Evolutionary conservation across 2,329 filamentous ascomycete species (phyloP), one percentile per base, ranked within the genome.

Genomic region (Alternaria rosae): DNA sequence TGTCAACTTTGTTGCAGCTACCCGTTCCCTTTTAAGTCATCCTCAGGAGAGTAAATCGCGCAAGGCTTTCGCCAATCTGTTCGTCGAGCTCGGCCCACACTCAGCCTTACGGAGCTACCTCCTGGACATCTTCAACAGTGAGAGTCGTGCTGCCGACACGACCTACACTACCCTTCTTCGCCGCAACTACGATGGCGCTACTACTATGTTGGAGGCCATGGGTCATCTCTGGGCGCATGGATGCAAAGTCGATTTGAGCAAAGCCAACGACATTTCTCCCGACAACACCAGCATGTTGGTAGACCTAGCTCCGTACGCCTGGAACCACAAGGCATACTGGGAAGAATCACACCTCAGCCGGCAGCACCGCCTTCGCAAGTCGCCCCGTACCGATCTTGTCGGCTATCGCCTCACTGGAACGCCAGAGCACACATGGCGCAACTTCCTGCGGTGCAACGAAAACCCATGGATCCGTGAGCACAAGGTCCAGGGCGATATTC

Each of bases 401-500:
- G 57, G 57, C 26, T 60, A 56, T 50, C 57, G 57, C 26, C 52
- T 56, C 12, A 28, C 32, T n/a, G 52, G 52, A 30, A 45, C 44
- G 10, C 57, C 57, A 11, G 47, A 58, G 32, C 54, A 48, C 41
- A 47, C 28, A 32, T 59, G 64, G 67, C 42, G 58, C n/a, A 68
- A 64, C 50, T 55, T 57, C 15, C 17, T 70, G 6, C 47, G 57
- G 11, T 42, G 58, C 21, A 42, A 54, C 10, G 60, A 62, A 7
- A 42, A 67, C 5, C 54, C 59, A 3, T 71, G 69, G 69, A 35
- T 70, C 4, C 20, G 41, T 8, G 69, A 66, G 44, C 69, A 71
- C 43, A 47, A 47, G 1, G 30, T 71, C 11, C 28, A 65, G 9
- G 61, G 61, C 9, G 70, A 79, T 7, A 68, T 80, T 1, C 67